Base-by-base conservation (phyloP, 176 grass and related monocot genomes). In the Ananas comosus region DNA sequence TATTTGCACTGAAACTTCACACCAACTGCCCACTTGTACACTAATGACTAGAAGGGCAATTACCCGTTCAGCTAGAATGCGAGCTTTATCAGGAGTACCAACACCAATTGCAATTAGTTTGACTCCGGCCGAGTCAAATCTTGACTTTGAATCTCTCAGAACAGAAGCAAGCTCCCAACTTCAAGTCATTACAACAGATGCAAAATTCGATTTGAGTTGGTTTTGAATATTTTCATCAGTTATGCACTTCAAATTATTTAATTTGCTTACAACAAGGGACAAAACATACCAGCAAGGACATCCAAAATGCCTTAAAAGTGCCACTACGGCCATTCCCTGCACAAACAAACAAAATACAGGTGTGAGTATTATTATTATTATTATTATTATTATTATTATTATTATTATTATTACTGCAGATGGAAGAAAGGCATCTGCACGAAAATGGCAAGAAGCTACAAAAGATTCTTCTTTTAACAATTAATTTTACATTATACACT, bases 121-220 rank as follows among this genome's bases (percentile, higher is more conserved):
- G 47, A 81, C 80, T 25, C 89, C 93, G 1, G 74, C 81, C 0
- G 86, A 81, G 2, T 97, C 82, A 68, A 96, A 96, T 71, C 21
- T 75, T 49, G 29, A 22, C 57, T 85, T 83, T 78, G 92, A 75
- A 21, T 96, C 88, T 76, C 77, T 89, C 64, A 87, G 69, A 65
- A 89, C 85, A 50, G 92, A 96, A 16, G 92, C 92, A 69, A 96
- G 69, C 76, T 96, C 92, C 92, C 92, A 96, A 64, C 88, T 91
- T 67, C 51, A 79, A 11, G 68, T 49, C 42, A 49, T 12, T 2
- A 14, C 49, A 65, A 69, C 7, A 13, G 10, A 6, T 0, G 10
- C n/a, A 24, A 51, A 24, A 23, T 70, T 6, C 1, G 0, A 28
- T 13, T 13, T 13, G 5, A 25, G 8, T 14, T 3, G 9, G 8